Evolutionary conservation across 2,329 filamentous ascomycete genomes (phyloP), one percentile per base, ranked within the genome.

Genomic region (Cladophialophora carrionii): DNA sequence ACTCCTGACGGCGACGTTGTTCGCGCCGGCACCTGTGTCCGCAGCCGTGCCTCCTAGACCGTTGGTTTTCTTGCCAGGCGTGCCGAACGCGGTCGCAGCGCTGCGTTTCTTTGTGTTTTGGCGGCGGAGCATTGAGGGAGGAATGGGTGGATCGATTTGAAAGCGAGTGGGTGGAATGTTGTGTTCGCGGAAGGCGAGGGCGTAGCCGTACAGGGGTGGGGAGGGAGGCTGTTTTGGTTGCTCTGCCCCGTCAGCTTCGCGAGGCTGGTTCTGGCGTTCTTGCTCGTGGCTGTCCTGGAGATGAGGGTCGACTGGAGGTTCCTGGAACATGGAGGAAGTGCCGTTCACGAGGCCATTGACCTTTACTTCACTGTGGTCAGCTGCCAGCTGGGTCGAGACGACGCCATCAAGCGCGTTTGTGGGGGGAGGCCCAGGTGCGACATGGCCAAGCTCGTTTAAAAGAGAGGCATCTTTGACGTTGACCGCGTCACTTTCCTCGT

Each of bases 121-220:
- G 46, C 64, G 55, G n/a, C 69, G 65, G 7, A 71, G 66, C 71
- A 72, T 71, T 12, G 68, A 37, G 5, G 71, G 43, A 9, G 70
- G 71, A 37, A 72, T 72, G 10, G 71, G 71, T 7, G 71, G 71
- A 24, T 70, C 70, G 63, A 72, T 72, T 53, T 71, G 67, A 57
- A 71, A 72, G 14, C 71, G 71, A 12, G 57, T 57, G 3, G 70
- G 67, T 4, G 71, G 71, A 46, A 72, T 72, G 17, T 62, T 54
- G 51, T 68, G 63, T 10, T 59, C 64, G 46, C 66, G 67, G 56
- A 70, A 71, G 22, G 67, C 67, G 3, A 72, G 60, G 17, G 71
- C 71, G 48, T 73, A 72, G 8, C 69, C 70, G 22, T 62, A 65
- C 8, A 69, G 56, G n/a, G 51, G 26, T 9, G 61, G 51, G 32